Evolutionary conservation across 2,329 filamentous ascomycete species (phyloP), one percentile per base, ranked within the genome.

Genomic region (Ascomycota sp.): DNA sequence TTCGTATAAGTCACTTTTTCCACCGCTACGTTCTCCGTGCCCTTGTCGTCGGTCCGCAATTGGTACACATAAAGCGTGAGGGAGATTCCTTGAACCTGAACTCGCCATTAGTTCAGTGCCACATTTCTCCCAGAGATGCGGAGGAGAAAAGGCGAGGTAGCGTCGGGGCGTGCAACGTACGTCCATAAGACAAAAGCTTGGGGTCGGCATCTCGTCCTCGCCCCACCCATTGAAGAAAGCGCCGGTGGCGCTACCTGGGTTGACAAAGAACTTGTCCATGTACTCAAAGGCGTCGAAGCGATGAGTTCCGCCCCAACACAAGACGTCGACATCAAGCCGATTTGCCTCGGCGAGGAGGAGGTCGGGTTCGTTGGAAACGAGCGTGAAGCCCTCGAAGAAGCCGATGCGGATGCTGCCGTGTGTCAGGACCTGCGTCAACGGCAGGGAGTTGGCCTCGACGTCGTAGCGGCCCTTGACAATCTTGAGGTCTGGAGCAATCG

Each of bases 141-240:
- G 15, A 3, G 9, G 12, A n/a, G 20, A 11, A 17, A 17, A 17
- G 15, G 15, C 15, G 15, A 17, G 15, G 15, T 17, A 17, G 15
- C 15, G 15, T 10, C 26, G 26, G 10, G 5, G 8, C 8, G 19
- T 9, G 27, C 8, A 75, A 75, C 82, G 60, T 53, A 94, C 85
- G 66, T 95, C 86, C 86, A 95, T 94, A 51, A 95, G 57, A 47
- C 89, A 93, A 54, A 95, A 94, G 50, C 83, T 93, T 19, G 86
- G 86, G 33, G 74, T 75, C 17, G 77, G 78, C 32, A 86, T 78
- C 46, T 79, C 70, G n/a, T 56, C 60, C 25, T 65, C 65, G 13
- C 56, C 56, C 62, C 66, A 73, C 13, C 65, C 63, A 2, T 63
- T 64, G 15, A 64, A 57, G 37, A 69, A 69, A 3, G 70, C 70